These are phyloP conservation scores for Pestalotiopsis sp. DNA, from an alignment of 2,329 filamentous ascomycete genomes.

Conservation along the genomic window DNA sequence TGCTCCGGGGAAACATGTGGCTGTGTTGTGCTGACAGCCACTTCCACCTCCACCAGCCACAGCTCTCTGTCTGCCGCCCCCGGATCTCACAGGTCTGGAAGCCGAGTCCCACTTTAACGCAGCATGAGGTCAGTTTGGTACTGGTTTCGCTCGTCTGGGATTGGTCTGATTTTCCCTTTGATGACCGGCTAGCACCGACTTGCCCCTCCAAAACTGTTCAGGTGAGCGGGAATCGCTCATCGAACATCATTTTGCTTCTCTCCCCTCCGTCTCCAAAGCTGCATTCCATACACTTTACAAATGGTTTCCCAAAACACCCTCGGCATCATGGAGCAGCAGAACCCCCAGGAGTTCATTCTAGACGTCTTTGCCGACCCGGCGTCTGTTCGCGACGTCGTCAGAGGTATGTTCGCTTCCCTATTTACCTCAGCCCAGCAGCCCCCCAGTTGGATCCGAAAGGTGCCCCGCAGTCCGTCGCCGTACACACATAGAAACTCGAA, in stretches of 20 bases:
- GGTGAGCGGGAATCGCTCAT: background rate
- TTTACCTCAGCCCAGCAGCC: background rate
- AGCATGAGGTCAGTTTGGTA: background rate
- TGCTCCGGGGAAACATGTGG: background rate
- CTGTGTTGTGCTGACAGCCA: background rate
- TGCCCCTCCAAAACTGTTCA: slow-evolving; percentile 2
- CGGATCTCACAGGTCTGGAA: background rate
- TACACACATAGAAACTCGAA: background rate
- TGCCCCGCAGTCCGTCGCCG: slow-evolving; percentile 4
- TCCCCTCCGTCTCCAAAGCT: slow-evolving; percentile 1
- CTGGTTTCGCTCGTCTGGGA: background rate
- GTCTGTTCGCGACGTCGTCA: slow-evolving; percentile 89
- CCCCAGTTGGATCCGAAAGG: background rate
- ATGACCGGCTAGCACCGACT: background rate
- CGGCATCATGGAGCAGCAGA: slow-evolving; percentile 49
- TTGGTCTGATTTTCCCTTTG: background rate
- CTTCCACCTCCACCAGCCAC: background rate
- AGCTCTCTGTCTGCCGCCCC: background rate
- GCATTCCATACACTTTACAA: background rate
- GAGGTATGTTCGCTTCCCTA: slow-evolving; percentile 61
- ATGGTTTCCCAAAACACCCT: slow-evolving; percentile 14
- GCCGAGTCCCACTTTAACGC: background rate
- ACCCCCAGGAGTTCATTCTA: slow-evolving; percentile 85
- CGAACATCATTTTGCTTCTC: background rate
- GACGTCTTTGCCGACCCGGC: slow-evolving; percentile 91